Evolutionary conservation across 192 early-diverging fungal species (phyloP), one percentile per base, ranked within the genome.

Genomic region (Entomortierella parvispora): DNA sequence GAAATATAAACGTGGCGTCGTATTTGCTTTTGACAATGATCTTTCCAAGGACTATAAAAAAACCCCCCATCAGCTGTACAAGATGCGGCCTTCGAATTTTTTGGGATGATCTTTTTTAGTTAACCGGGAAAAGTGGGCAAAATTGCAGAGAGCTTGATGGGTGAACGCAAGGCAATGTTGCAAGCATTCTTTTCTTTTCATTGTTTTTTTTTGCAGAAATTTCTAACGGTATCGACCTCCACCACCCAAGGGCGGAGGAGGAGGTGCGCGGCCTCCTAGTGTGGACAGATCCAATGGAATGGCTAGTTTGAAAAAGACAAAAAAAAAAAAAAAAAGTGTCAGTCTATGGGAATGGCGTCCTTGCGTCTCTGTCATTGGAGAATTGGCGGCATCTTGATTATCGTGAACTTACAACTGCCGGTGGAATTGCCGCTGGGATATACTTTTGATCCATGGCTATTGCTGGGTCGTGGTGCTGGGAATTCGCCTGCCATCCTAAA

Each of bases 391-490:
- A n/a, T n/a, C 32, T n/a, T 22, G 7, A 20, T 11, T 32, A 31
- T 11, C 28, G 37, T 2, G 5, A 57, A 74, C 79, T 69, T 74
- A 80, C 79, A 25, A 23, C 59, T 71, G 40, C 80, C 80, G 52
- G 80, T 70, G 26, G 71, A 81, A 37, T 59, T 69, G 20, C 80
- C 80, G 17, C 71, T 76, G 53, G 71, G 80, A 67, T 81, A 81
- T 32, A 62, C 33, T 56, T 81, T 81, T 48, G 47, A 34, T 11
- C 60, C 62, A 22, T 42, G 31, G 25, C 45, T 51, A 17, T 55
- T 55, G 48, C 60, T 69, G 15, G 63, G 9, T 29, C 62, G 67
- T 25, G 81, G 81, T 23, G 68, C 46, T 53, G 81, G 81, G 34
- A 83, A 80, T 22, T 80, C 77, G 50, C 51, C 14, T 3, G 81